These are phyloP conservation scores for Ogataea zsoltii DNA, from an alignment of 805 yeast genomes.

Conservation along the genomic window DNA sequence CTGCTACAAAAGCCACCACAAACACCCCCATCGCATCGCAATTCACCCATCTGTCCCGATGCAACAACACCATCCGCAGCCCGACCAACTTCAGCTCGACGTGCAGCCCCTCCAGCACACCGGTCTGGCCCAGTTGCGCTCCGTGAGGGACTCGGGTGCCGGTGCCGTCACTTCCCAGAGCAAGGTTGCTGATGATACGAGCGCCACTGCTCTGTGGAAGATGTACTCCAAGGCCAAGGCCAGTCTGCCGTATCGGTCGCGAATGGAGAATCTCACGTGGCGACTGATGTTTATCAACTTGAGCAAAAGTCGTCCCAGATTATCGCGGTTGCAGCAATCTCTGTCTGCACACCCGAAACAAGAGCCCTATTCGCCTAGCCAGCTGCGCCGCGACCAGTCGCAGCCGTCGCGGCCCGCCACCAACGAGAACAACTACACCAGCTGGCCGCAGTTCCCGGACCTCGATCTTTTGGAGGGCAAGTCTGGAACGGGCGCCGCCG, in stretches of 20 bases:
- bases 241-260: constrained; percentile 66
- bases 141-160: not conserved
- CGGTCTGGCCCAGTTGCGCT: not conserved
- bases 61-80: not conserved
- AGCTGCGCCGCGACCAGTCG: not conserved
- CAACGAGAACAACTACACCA: constrained; percentile 24
- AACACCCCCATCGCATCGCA: too few species aligned
- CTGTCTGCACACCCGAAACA: not conserved
- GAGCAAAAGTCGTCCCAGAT: constrained; percentile 15
- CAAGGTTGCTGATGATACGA: constrained; percentile 34
- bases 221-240: constrained; percentile 78
- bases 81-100: constrained; percentile 2
- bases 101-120: constrained; percentile 6
- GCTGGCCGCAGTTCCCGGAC: constrained; percentile 39
- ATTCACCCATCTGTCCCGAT: not conserved
- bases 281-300: constrained; percentile 68
- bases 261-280: constrained; percentile 89
- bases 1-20: too few species aligned
- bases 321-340: constrained; percentile 3
- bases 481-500: constrained; percentile 23
- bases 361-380: not conserved
- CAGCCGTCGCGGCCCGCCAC: not conserved
- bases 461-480: constrained; percentile 22
- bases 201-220: constrained; percentile 67
- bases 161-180: constrained; percentile 1